Percentiles rank a stretch among this genome's conserved stretches.
These are phyloP conservation scores for Skeletonema tropicum DNA, from an alignment of 108 stramenopile species.

Conservation along the genomic window DNA sequence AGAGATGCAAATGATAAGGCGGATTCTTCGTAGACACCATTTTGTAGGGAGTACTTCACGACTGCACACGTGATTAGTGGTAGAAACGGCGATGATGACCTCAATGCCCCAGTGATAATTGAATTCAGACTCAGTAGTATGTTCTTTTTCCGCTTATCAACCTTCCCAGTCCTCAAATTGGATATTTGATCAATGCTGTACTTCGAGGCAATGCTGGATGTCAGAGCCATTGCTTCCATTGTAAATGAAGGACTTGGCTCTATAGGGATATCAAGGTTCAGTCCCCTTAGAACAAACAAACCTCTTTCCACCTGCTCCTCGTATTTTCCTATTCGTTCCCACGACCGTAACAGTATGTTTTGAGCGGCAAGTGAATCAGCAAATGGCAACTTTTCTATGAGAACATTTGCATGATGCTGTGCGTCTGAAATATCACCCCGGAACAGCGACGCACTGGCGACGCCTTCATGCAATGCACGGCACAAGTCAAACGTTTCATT, in stretches of 20 bases:
- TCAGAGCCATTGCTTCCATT: neutral
- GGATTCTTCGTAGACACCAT: conserved; percentile 12
- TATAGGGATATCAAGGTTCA: neutral
- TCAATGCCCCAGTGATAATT: neutral
- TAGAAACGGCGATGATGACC: conserved; percentile 1
- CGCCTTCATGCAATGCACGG: conserved; percentile 7
- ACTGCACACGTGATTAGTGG: conserved; percentile 18
- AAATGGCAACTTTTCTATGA: conserved; percentile 8
- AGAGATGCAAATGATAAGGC: conserved; percentile 6
- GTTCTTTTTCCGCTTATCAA: conserved; percentile 1
- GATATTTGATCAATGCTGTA: conserved; percentile 8
- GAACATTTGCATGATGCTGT: conserved; percentile 3
- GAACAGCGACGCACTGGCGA: conserved; percentile 6
- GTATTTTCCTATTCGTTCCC: neutral
- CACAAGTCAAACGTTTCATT: neutral
- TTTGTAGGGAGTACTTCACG: conserved; percentile 10
- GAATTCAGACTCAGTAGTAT: conserved; percentile 3
- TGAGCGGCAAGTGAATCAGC: conserved; percentile 11
- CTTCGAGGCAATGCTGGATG: conserved; percentile 2
- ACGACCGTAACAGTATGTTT: neutral
- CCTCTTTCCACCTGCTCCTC: neutral
- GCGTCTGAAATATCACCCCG: neutral
- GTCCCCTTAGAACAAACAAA: neutral
- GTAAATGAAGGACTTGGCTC: neutral
- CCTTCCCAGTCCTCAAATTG: neutral